Conservation (phyloP, 169 alveolate genomes). For the Miamiensis avidus region DNA sequence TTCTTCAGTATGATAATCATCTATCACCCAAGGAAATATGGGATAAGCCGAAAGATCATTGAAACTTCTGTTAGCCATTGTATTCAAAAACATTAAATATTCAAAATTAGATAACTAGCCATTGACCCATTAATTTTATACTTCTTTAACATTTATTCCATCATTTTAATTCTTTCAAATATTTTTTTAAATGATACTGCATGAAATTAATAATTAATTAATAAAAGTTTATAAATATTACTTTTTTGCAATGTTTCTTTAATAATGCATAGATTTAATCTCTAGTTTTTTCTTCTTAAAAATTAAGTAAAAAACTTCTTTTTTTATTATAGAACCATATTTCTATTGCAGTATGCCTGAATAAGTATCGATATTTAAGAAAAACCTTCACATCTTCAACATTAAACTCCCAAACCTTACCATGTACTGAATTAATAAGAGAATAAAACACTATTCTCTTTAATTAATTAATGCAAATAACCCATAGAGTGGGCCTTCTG, state of each 20-base stretch:
- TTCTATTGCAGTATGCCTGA: constrained; percentile 35
- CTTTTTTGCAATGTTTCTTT: constrained; percentile 12
- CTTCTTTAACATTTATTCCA: constrained; percentile 8
- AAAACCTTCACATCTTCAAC: constrained; percentile 27
- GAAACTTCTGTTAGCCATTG: constrained; percentile 92
- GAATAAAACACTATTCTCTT: constrained; percentile 36
- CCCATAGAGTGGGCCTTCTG: constrained; percentile 49
- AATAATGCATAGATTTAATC: constrained; percentile 12
- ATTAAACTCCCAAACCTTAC: constrained; percentile 9
- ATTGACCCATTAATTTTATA: constrained; percentile 79
- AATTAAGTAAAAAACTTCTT: constrained; percentile 25
- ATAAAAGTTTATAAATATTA: not conserved
- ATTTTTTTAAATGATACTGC: too few relatives aligned
- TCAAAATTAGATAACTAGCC: constrained; percentile 94
- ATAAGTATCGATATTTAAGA: constrained; percentile 40
- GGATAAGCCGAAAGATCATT: constrained; percentile 97
- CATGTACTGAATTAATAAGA: constrained; percentile 39
- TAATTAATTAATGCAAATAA: constrained; percentile 19
- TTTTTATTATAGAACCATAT: constrained; percentile 41
- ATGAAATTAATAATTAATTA: too few relatives aligned
- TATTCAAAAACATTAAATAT: constrained; percentile 92
- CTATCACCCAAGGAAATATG: constrained; percentile 96
- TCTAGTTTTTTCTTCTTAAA: constrained; percentile 20
- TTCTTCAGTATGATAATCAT: constrained; percentile 76
- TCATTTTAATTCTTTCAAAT: not conserved